A percentile compares a stretch with the other conserved stretches of the same genome.
phyloP scores from a whole-genome alignment of 176 grass and related monocot species.

The Aegilops sharonensis region DNA sequence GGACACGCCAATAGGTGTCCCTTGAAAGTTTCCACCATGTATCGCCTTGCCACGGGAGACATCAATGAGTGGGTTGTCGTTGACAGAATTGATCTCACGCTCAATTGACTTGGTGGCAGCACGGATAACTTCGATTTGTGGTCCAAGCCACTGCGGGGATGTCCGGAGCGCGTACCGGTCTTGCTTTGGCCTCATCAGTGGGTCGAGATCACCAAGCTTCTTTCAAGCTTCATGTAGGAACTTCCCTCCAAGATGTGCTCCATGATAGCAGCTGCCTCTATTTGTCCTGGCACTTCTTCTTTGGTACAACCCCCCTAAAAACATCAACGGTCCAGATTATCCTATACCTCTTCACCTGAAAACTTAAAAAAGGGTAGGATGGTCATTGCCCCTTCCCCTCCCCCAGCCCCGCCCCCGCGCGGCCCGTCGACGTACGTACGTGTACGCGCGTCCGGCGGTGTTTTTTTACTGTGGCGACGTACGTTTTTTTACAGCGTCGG shows the following conservation, averaged over 20 bases:
- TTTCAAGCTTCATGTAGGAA: conserved; percentile 75
- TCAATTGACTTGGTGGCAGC: conserved; percentile 80
- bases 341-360: too few species aligned
- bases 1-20: conserved; percentile 82
- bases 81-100: conserved; percentile 92
- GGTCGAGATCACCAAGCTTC: conserved; percentile 75
- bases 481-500: too few species aligned
- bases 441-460: too few species aligned
- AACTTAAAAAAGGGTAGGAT: too few species aligned
- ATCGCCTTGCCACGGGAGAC: conserved; percentile 59
- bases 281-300: conserved; percentile 19
- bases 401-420: too few species aligned
- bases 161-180: conserved; percentile 82
- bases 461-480: too few species aligned
- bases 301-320: too few species aligned
- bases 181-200: conserved; percentile 75
- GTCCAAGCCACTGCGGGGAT: conserved; percentile 81
- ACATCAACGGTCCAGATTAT: too few species aligned
- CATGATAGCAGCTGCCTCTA: conserved; percentile 83
- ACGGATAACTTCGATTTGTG: conserved; percentile 78
- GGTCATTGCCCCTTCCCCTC: too few species aligned
- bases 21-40: conserved; percentile 81
- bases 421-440: too few species aligned
- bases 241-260: conserved; percentile 75
- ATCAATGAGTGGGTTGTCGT: conserved; percentile 88